Conservation (phyloP, 179 eudicot genomes). For the Carnegiea gigantea region DNA sequence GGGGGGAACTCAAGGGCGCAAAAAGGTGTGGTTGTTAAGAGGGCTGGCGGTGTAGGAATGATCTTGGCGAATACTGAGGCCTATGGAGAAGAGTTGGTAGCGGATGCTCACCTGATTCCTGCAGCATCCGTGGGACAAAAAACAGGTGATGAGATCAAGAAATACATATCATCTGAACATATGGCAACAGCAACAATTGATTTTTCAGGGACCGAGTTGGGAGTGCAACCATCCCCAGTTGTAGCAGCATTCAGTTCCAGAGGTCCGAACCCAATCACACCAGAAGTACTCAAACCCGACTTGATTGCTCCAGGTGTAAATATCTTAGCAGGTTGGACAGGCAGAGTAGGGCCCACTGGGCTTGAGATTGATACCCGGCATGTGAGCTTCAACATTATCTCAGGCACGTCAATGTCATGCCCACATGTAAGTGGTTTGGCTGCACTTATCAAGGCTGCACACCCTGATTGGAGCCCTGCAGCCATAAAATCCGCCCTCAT, state of each 20-base stretch:
- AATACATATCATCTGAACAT: conserved; percentile 37
- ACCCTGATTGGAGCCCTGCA: conserved; percentile 83
- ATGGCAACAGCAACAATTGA: conserved; percentile 51
- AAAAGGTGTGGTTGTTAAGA: conserved; percentile 71
- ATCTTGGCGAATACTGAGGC: conserved; percentile 63
- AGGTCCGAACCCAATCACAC: conserved; percentile 80
- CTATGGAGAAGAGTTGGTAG: conserved; percentile 75
- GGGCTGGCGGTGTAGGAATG: conserved; percentile 81
- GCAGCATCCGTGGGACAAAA: conserved; percentile 58
- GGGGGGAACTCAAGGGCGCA: conserved; percentile 64
- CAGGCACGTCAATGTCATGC: conserved; percentile 93
- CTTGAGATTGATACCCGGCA: conserved; percentile 47
- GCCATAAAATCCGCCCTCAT: conserved; percentile 76
- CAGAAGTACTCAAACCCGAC: conserved; percentile 78
- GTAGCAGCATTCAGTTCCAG: conserved; percentile 80
- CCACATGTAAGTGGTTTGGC: conserved; percentile 92
- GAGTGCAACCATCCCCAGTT: conserved; percentile 77
- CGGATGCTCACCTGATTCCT: conserved; percentile 77
- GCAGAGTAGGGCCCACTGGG: conserved; percentile 60
- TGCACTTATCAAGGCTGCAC: conserved; percentile 63
- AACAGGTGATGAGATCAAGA: conserved; percentile 63
- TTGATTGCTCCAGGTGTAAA: conserved; percentile 87
- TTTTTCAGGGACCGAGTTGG: conserved; percentile 53
- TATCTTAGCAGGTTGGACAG: conserved; percentile 84
- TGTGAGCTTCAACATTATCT: conserved; percentile 75